Conservation (phyloP, 352 stramenopile genomes). For the Vaucheria bursata region DNA sequence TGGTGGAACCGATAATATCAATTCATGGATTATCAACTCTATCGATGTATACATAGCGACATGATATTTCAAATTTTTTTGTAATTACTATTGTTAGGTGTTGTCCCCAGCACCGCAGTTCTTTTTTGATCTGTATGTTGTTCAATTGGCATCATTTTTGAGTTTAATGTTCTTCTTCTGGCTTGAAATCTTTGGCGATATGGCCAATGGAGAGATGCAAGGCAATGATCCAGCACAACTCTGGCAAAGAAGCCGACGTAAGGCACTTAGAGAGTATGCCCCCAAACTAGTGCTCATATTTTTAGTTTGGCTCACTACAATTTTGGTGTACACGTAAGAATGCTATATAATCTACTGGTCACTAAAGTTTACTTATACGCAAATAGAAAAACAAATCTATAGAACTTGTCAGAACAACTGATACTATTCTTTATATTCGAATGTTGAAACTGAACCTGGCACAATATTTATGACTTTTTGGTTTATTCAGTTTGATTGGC, state of each 20-base stretch:
- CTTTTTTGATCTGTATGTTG: conserved; percentile 23
- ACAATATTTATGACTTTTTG: too few species aligned
- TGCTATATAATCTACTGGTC: neutral
- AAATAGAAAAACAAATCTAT: neutral
- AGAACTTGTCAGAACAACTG: neutral
- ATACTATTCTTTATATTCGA: too few species aligned
- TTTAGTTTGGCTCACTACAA: conserved; percentile 34
- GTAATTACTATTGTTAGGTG: too few species aligned
- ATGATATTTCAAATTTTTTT: too few species aligned
- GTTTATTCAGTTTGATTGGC: too few species aligned
- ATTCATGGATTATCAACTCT: too few species aligned
- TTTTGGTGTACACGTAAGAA: conserved; percentile 43
- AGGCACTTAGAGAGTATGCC: conserved; percentile 37
- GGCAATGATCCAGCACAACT: conserved; percentile 32
- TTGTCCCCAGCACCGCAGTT: neutral
- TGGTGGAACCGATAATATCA: too few species aligned
- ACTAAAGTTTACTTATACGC: neutral
- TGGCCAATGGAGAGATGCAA: conserved; percentile 37
- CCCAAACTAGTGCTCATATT: conserved; percentile 38
- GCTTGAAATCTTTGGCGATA: conserved; percentile 41
- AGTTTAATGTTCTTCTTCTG: conserved; percentile 45
- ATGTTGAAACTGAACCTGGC: too few species aligned
- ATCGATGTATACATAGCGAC: too few species aligned
- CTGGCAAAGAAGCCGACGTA: conserved; percentile 35
- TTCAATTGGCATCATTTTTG: conserved; percentile 41